Evolutionary conservation across 2,329 filamentous ascomycete genomes (phyloP).

Genomic region (Emmonsiellopsis sp.): DNA sequence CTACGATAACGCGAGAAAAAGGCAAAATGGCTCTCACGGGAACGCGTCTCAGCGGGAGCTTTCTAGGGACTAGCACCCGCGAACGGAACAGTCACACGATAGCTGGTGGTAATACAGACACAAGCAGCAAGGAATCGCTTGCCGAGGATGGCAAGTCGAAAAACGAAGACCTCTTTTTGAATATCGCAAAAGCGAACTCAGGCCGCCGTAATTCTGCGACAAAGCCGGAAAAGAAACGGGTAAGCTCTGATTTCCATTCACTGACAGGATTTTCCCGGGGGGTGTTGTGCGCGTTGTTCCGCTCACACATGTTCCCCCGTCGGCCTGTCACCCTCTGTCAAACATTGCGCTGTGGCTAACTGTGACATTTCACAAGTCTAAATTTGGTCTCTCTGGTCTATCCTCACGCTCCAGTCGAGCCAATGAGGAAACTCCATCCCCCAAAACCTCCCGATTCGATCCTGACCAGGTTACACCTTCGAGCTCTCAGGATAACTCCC

Average conservation of each 20-base stretch:
- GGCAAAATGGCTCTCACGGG: not conserved
- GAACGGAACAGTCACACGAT: not conserved
- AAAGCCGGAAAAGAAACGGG: constrained; percentile 25
- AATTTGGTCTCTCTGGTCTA: constrained; percentile 28
- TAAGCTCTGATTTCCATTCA: constrained; percentile 5
- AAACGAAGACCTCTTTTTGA: constrained; percentile 39
- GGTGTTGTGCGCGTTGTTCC: not conserved
- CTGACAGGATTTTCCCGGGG: not conserved
- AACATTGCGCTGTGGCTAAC: constrained; percentile 11
- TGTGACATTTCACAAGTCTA: constrained; percentile 20
- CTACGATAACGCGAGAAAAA: not conserved
- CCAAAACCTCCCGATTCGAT: constrained; percentile 25
- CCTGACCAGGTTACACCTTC: constrained; percentile 24
- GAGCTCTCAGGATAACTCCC: constrained; percentile 25
- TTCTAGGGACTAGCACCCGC: constrained; percentile 12
- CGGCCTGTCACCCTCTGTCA: not conserved
- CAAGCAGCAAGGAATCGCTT: constrained; percentile 21
- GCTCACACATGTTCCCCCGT: not conserved
- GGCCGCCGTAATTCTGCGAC: constrained; percentile 27
- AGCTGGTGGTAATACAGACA: constrained; percentile 3
- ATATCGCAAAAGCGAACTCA: constrained; percentile 36
- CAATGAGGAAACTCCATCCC: constrained; percentile 27
- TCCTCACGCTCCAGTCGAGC: constrained; percentile 25
- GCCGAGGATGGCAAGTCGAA: constrained; percentile 30
- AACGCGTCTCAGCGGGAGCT: constrained; percentile 16